Conservation (phyloP, 257 asterid species). For the Salvia rosmarinus region DNA sequence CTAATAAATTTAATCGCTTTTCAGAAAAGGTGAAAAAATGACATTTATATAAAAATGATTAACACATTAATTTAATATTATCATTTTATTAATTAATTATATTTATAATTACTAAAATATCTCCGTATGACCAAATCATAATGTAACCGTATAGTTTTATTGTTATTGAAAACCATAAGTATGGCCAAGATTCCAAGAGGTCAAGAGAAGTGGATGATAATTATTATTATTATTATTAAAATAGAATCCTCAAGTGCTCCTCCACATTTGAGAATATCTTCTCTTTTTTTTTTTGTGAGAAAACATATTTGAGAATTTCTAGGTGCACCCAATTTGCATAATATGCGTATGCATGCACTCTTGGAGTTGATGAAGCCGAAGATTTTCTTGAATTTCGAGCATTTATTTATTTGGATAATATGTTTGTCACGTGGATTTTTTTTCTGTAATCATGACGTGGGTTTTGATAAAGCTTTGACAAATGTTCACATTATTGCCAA, state of each 20-base stretch:
- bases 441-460: not conserved
- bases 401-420: not conserved
- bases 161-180: not conserved
- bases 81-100: no score
- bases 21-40: no score
- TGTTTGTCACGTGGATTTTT: slow-evolving; percentile 9
- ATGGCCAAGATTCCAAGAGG: slow-evolving; percentile 14
- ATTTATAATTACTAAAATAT: no score
- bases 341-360: slow-evolving; percentile 22
- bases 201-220: no score
- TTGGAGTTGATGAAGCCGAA: slow-evolving; percentile 30
- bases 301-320: slow-evolving; percentile 29
- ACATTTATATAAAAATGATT: no score
- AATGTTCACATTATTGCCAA: not conserved
- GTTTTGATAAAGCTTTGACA: not conserved
- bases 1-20: no score
- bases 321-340: slow-evolving; percentile 31
- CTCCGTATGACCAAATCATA: no score
- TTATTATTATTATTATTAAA: not conserved
- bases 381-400: not conserved
- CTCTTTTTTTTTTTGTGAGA: no score
- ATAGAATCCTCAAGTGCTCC: not conserved
- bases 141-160: no score
- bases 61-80: no score
- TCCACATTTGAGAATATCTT: slow-evolving; percentile 24